A percentile compares a stretch with the other conserved stretches of the same genome.
These are phyloP conservation scores for Mycena galericulata DNA, from an alignment of 768 basidiomycete species.

Conservation along the genomic window DNA sequence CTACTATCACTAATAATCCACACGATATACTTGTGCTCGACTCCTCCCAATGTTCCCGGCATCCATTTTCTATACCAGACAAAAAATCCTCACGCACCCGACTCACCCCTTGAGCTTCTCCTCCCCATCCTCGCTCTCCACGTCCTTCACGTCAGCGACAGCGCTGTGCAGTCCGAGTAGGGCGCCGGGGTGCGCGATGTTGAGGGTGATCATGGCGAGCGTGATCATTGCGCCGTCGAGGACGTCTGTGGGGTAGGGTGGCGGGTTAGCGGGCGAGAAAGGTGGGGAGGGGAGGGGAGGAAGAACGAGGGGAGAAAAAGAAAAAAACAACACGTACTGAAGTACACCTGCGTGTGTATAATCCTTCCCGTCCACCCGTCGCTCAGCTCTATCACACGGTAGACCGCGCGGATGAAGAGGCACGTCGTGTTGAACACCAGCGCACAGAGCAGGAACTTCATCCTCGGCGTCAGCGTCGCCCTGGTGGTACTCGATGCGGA, in stretches of 20 bases:
- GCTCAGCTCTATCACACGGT: slow-evolving; percentile 50
- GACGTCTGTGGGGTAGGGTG: slow-evolving; percentile 21
- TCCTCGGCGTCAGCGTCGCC: not conserved
- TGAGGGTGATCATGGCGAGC: slow-evolving; percentile 28
- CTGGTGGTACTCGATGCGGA: not conserved
- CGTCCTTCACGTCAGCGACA: too few relatives aligned
- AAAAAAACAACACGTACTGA: slow-evolving; percentile 42
- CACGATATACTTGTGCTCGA: too few relatives aligned
- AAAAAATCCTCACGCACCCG: too few relatives aligned
- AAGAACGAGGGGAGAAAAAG: not conserved
- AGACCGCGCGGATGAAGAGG: slow-evolving; percentile 41
- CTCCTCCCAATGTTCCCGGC: too few relatives aligned
- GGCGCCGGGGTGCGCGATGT: slow-evolving; percentile 27
- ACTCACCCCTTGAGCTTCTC: too few relatives aligned
- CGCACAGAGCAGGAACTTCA: slow-evolving; percentile 21
- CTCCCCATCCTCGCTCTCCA: not conserved
- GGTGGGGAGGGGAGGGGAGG: not conserved
- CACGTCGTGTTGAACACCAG: slow-evolving; percentile 32
- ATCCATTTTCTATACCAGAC: too few relatives aligned
- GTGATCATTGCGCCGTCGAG: slow-evolving; percentile 35
- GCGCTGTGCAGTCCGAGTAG: not conserved
- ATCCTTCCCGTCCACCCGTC: slow-evolving; percentile 50
- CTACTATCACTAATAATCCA: too few relatives aligned
- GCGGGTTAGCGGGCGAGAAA: not conserved
- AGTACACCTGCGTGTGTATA: slow-evolving; percentile 47